A percentile compares a stretch with the other conserved stretches of the same genome.
These are phyloP conservation scores for Colletotrichum somersetense DNA, from an alignment of 2,329 filamentous ascomycete species.

Conservation along the genomic window DNA sequence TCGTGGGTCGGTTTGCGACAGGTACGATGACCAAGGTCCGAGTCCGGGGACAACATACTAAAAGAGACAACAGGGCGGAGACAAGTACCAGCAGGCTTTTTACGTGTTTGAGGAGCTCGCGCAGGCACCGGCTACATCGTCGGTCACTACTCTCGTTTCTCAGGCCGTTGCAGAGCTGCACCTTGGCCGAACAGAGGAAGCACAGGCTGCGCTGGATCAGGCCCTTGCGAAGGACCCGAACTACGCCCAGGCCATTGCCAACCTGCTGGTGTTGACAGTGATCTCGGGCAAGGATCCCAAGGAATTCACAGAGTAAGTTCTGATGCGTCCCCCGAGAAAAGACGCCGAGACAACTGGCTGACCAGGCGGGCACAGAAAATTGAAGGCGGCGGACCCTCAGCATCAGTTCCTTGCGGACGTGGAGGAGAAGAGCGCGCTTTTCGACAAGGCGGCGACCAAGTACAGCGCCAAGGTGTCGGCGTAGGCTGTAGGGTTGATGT, in stretches of 20 bases:
- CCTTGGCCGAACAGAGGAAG: constrained; percentile 88
- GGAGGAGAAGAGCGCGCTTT: constrained; percentile 86
- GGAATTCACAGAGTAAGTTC: constrained; percentile 72
- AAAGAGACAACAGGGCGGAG: constrained; percentile 76
- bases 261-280: constrained; percentile 82
- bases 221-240: constrained; percentile 80
- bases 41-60: constrained; percentile 43
- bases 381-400: constrained; percentile 71
- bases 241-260: constrained; percentile 83
- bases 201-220: constrained; percentile 86
- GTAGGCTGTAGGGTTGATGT: constrained; percentile 33
- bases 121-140: constrained; percentile 84
- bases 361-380: constrained; percentile 55
- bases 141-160: constrained; percentile 80
- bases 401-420: constrained; percentile 82
- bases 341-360: constrained; percentile 19
- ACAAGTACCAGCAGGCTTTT: constrained; percentile 96
- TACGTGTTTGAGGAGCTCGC: constrained; percentile 98
- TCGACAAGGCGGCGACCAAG: constrained; percentile 87
- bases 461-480: constrained; percentile 85
- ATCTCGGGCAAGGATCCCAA: constrained; percentile 78
- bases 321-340: not conserved
- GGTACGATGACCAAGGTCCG: constrained; percentile 62
- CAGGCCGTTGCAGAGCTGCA: constrained; percentile 95
- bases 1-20: constrained; percentile 92